Evolutionary conservation across 108 stramenopile genomes (phyloP), one percentile per base, ranked within the genome.

Genomic region (Nitzschia sp.): DNA sequence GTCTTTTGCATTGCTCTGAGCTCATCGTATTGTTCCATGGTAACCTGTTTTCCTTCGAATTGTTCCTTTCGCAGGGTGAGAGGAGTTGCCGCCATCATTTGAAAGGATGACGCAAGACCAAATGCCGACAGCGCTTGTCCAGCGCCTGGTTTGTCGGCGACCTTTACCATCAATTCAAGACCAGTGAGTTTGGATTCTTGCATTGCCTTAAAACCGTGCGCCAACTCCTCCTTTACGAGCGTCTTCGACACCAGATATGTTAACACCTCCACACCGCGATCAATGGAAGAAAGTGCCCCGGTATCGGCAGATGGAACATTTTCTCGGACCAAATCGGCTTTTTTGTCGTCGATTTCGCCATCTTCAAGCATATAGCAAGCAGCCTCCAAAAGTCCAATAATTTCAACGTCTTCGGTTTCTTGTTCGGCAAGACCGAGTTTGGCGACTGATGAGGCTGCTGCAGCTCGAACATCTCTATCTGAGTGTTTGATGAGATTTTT

Each of bases 11-110:
- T 70, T 25, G 70, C 47, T 71, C 95, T 90, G 9, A 98, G 74
- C 79, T 98, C 89, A 72, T 98, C 96, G 72, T 97, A 98, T 78
- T 98, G 96, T 66, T 98, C 98, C 76, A 87, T 82, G 19, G 96
- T 93, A 6, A 97, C 87, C 72, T 98, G 96, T 65, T 96, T 96
- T 4, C 92, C 96, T 26, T 78, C 78, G 56, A 98, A 96, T 18
- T 94, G 86, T 71, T 96, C 94, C 66, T 80, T 88, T 31, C 89
- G 79, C 1, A 97, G 83, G 32, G 93, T 92, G 58, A 95, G 81
- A 28, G 84, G 82, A 54, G 95, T 92, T 3, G 93, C 96, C 42
- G 92, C 80, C 24, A 98, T 70, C 35, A 84, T 66, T 35, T 86
- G 85, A 66, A 97, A 96, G 17, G 96, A 86, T 19, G 76, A 80